Evolutionary conservation across 2,329 filamentous ascomycete genomes (phyloP).

Genomic region (Cladosporium velox): DNA sequence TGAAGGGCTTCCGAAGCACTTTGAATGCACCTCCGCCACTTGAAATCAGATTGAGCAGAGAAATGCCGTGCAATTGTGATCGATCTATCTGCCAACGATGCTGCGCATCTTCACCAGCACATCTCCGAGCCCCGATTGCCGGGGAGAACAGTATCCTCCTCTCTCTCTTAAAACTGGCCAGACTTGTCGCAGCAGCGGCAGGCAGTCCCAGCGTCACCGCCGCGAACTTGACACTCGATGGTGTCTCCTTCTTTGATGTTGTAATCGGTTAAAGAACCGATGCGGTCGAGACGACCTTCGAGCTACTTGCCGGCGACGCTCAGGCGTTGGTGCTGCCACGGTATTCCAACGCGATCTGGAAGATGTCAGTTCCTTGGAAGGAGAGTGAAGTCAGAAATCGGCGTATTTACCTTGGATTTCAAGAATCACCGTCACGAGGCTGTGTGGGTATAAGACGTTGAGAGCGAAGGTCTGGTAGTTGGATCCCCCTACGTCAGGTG

Average conservation of each 20-base stretch:
- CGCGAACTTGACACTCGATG: neutral
- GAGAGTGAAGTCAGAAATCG: neutral
- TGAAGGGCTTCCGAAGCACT: neutral
- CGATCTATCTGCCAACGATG: neutral
- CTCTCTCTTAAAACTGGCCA: neutral
- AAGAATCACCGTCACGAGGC: neutral
- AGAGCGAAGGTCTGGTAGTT: neutral
- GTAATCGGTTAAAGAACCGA: neutral
- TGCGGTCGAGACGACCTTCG: neutral
- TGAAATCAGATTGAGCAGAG: neutral
- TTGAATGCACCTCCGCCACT: neutral
- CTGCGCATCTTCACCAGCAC: neutral
- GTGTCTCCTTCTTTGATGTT: neutral
- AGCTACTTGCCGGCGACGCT: neutral
- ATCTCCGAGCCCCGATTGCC: neutral
- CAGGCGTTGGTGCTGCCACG: neutral
- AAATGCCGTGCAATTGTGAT: neutral
- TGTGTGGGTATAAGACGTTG: neutral
- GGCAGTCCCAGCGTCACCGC: neutral
- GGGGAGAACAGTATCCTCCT: neutral
- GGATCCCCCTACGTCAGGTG: neutral
- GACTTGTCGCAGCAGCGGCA: neutral
- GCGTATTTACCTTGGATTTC: neutral
- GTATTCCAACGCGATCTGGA: neutral
- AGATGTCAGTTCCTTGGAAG: neutral